phyloP scores from a whole-genome alignment of 2,329 filamentous ascomycete genomes.

The Tolypocladium tropicale region DNA sequence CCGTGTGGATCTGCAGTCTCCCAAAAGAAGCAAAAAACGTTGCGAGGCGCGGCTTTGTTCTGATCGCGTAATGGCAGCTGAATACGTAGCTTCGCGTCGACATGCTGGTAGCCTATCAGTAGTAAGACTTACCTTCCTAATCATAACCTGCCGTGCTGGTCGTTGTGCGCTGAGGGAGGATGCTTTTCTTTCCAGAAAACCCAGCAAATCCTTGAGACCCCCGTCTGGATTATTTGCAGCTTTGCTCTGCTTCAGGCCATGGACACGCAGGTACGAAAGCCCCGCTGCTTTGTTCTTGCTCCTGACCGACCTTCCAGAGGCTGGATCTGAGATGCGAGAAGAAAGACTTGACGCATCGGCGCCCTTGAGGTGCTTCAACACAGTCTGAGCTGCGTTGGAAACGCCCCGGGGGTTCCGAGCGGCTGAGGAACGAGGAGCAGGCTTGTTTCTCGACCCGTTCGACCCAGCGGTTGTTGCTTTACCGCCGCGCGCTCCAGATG shows the following conservation, averaged over 20 bases:
- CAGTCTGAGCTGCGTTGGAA: conserved; percentile 30
- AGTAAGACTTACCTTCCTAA: conserved; percentile 64
- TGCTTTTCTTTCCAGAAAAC: conserved; percentile 63
- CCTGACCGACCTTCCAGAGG: conserved; percentile 13
- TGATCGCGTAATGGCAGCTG: neutral
- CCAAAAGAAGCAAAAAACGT: neutral
- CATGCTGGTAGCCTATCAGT: conserved; percentile 15
- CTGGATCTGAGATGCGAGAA: conserved; percentile 22
- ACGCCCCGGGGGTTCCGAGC: conserved; percentile 14
- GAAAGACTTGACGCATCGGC: conserved; percentile 21
- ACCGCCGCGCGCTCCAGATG: conserved; percentile 22
- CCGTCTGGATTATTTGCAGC: conserved; percentile 56
- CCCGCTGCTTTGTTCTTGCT: conserved; percentile 11
- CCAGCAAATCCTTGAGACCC: conserved; percentile 52
- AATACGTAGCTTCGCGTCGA: neutral
- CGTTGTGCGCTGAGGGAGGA: conserved; percentile 36
- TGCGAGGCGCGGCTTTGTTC: neutral
- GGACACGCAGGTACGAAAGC: conserved; percentile 35
- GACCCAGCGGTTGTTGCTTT: conserved; percentile 16
- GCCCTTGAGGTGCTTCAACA: conserved; percentile 30
- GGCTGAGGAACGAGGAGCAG: conserved; percentile 8
- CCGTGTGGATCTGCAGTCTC: neutral
- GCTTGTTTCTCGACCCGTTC: conserved; percentile 17
- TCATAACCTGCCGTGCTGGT: conserved; percentile 43
- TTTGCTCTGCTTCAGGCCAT: conserved; percentile 59